Conservation (phyloP, 2,329 filamentous ascomycete species). For the Ophiostoma ips region DNA sequence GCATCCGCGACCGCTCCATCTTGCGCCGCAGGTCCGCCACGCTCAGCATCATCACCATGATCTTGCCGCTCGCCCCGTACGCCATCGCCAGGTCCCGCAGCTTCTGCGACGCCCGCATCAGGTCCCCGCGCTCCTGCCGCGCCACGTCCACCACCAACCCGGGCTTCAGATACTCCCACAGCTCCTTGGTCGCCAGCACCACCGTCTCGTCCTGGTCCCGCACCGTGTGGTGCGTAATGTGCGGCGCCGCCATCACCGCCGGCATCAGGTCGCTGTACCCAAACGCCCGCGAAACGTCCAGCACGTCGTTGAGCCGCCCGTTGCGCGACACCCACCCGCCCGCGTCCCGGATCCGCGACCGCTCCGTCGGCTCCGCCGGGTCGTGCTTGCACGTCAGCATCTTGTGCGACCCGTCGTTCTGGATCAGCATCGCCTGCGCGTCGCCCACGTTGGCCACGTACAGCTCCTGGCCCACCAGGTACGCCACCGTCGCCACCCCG, state of each 20-base stretch:
- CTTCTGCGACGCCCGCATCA: constrained; percentile 93
- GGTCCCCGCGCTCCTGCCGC: constrained; percentile 68
- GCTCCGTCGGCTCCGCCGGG: constrained; percentile 71
- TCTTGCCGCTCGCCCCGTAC: constrained; percentile 84
- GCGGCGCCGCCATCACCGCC: constrained; percentile 78
- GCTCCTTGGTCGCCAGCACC: constrained; percentile 74
- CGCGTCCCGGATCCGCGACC: constrained; percentile 81
- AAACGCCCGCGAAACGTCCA: constrained; percentile 88
- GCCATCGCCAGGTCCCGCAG: constrained; percentile 89
- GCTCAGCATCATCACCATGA: constrained; percentile 98
- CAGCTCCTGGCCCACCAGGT: constrained; percentile 77
- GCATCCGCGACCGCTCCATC: constrained; percentile 54
- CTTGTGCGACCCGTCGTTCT: constrained; percentile 70
- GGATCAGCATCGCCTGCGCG: constrained; percentile 87
- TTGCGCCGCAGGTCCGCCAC: constrained; percentile 81
- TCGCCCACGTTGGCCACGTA: constrained; percentile 94
- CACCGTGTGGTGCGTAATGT: constrained; percentile 65
- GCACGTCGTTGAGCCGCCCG: constrained; percentile 79
- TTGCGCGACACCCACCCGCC: constrained; percentile 93
- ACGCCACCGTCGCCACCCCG: constrained; percentile 82
- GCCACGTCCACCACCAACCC: constrained; percentile 87
- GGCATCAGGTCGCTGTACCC: constrained; percentile 89
- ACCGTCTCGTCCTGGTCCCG: constrained; percentile 89
- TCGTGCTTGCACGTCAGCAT: constrained; percentile 87
- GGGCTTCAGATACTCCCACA: constrained; percentile 89